Percentiles rank a stretch among this genome's conserved stretches.
These are phyloP conservation scores for Hymenotorrendiella dingleyae DNA, from an alignment of 2,329 filamentous ascomycete genomes.

Conservation along the genomic window DNA sequence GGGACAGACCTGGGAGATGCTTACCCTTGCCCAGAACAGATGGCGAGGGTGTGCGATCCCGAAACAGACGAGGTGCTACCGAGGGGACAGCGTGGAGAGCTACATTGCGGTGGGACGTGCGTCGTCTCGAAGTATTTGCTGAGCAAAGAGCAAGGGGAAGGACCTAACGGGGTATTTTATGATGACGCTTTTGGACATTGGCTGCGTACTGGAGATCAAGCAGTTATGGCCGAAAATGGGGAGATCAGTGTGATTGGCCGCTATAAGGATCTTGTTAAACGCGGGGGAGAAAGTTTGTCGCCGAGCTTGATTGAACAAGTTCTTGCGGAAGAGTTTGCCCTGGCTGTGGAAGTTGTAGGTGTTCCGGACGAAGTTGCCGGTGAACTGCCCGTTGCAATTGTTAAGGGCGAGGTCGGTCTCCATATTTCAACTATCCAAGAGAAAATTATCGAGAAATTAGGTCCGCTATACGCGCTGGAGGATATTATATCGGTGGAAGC, in stretches of 20 bases:
- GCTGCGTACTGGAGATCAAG: conserved; percentile 92
- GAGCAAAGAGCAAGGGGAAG: conserved; percentile 52
- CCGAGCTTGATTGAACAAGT: conserved; percentile 72
- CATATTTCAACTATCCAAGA: not conserved
- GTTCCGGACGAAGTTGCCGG: conserved; percentile 76
- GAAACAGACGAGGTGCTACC: conserved; percentile 55
- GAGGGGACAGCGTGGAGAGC: conserved; percentile 66
- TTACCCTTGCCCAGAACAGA: conserved; percentile 72
- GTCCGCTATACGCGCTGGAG: conserved; percentile 33
- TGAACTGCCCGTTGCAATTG: conserved; percentile 78
- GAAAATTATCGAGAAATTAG: conserved; percentile 50
- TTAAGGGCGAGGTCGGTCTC: conserved; percentile 34
- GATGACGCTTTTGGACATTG: conserved; percentile 43
- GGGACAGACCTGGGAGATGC: conserved; percentile 66
- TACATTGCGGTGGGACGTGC: conserved; percentile 75
- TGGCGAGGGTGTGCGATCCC: conserved; percentile 68
- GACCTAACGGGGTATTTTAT: conserved; percentile 57
- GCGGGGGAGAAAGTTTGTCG: conserved; percentile 90
- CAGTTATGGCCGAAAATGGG: conserved; percentile 70
- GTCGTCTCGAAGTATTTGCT: conserved; percentile 85
- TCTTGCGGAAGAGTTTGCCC: conserved; percentile 43
- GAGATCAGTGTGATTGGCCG: conserved; percentile 82
- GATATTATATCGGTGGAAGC: conserved; percentile 81
- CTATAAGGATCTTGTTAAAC: conserved; percentile 91
- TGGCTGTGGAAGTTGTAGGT: conserved; percentile 72